These are phyloP conservation scores for Leccinum olivaceopallidum DNA, from an alignment of 768 basidiomycete species.

Conservation along the genomic window DNA sequence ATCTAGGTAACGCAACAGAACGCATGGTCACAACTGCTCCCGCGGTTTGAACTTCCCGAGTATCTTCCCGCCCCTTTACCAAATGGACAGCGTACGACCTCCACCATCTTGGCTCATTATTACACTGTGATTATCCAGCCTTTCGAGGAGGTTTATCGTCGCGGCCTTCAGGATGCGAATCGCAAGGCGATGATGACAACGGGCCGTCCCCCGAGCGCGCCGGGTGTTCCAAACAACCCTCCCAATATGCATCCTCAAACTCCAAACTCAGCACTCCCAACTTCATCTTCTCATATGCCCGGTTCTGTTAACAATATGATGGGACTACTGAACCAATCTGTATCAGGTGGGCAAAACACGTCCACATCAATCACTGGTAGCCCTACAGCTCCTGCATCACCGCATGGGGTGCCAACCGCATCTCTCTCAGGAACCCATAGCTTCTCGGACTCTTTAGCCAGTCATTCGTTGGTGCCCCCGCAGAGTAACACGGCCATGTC, in stretches of 20 bases:
- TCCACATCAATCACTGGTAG: conserved; percentile 25
- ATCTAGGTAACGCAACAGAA: conserved; percentile 50
- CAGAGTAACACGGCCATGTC: conserved; percentile 14
- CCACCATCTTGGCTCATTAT: conserved; percentile 53
- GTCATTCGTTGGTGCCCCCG: conserved; percentile 20
- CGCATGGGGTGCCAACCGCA: conserved; percentile 23
- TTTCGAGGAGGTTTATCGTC: conserved; percentile 72
- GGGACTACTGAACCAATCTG: conserved; percentile 27
- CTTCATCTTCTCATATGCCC: conserved; percentile 22
- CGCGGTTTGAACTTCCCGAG: conserved; percentile 63
- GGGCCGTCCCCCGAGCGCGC: conserved; percentile 33
- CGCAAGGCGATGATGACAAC: conserved; percentile 50
- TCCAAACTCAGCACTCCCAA: conserved; percentile 12
- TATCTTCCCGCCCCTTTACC: conserved; percentile 47
- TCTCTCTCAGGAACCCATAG: conserved; percentile 26
- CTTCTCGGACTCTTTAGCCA: conserved; percentile 27
- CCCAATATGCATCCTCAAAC: conserved; percentile 21
- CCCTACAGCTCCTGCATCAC: conserved; percentile 25
- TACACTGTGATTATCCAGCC: conserved; percentile 65
- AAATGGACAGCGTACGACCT: conserved; percentile 49
- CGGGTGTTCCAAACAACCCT: conserved; percentile 15
- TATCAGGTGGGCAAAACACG: conserved; percentile 19
- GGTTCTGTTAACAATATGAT: conserved; percentile 25
- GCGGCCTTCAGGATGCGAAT: conserved; percentile 59
- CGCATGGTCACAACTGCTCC: conserved; percentile 54